Base-by-base conservation (phyloP, 164 flowering plant genomes). In the Litsea cubeba region DNA sequence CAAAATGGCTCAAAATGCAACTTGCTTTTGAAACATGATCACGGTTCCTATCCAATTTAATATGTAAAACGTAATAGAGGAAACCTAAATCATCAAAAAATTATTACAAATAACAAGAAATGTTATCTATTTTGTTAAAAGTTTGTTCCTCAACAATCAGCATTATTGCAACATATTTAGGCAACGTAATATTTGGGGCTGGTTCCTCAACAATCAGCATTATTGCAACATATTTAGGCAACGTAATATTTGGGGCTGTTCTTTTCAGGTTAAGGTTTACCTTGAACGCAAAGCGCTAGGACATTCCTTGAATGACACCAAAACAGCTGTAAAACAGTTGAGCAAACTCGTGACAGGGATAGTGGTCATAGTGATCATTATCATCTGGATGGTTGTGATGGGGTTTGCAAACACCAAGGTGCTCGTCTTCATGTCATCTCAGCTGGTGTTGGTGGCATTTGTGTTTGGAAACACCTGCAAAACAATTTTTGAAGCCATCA, bases 241-340 rank as follows among this genome's bases (percentile, higher is more conserved):
- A 50, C 7, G 54, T n/a, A 23, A 69, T 25, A n/a, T 18, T 35
- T 30, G 25, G 24, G n/a, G 0, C 74, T 72, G 67, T 58, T 77
- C 58, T 65, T 54, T 73, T 74, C 90, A 91, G 98, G 90, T 90
- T 62, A 88, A 86, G 72, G 93, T 83, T 64, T 91, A 92, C 82
- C 74, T 77, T 0, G 97, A 91, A 62, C 91, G 96, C n/a, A 93
- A 90, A 79, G 77, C 87, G 0, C 83, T 95, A 49, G 93, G 88
- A 14, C 89, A 84, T 81, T 86, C 98, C 64, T 79, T 95, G 65
- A 87, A 84, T 70, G 99, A 93, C 72, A 84, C 93, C 11, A 93
- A 95, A 79, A 93, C 99, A 54, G 98, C 98, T 8, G 83, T 95
- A 69, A 87, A 86, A 76, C 91, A 95, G 82, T 79, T 95, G 76